Evolutionary conservation across 2,329 filamentous ascomycete genomes (phyloP), one percentile per base, ranked within the genome.

Genomic region (Pyrenochaeta sp.): DNA sequence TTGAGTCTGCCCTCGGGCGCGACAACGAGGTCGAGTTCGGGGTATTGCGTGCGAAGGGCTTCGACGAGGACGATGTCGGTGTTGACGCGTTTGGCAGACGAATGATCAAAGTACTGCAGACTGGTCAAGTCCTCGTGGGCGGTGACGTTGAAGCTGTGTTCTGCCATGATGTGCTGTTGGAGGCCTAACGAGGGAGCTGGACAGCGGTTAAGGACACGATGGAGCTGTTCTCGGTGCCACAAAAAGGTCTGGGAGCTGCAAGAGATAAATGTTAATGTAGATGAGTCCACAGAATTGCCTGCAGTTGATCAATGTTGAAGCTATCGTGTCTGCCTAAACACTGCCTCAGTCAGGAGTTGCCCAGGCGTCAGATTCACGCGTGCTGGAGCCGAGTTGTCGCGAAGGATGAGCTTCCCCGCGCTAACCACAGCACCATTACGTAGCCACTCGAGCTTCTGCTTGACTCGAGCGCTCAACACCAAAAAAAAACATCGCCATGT

Each of bases 11-110:
- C 47, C 27, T 51, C 47, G 4, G 79, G 78, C 1, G 72, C 68
- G 31, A 80, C 67, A 32, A 76, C 73, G 35, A 81, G 72, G 51
- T 80, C 76, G 17, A 80, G 75, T 27, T 79, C 54, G 12, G 78
- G 77, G 47, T 81, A 81, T 47, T 81, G 78, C 17, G 65, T 69
- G 42, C 78, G 78, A 9, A 81, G 67, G n/a, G 78, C 73, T 52
- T 79, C 75, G 42, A 78, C 71, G 18, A 81, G 59, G 23, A 81
- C 74, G 29, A 67, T 58, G 50, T 81, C 77, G 47, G 79, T 81
- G 54, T 77, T 75, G 62, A 79, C 53, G 54, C 79, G 77, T 40
- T 73, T 70, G 40, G 58, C 78, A 39, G 76, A 74, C 20, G 78
- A 76, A 56, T 81, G 78, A 42, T 80, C 71, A 63, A 79, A 78